Base-by-base conservation (phyloP, 345 rosid genomes). In the Moricandia arvensis region DNA sequence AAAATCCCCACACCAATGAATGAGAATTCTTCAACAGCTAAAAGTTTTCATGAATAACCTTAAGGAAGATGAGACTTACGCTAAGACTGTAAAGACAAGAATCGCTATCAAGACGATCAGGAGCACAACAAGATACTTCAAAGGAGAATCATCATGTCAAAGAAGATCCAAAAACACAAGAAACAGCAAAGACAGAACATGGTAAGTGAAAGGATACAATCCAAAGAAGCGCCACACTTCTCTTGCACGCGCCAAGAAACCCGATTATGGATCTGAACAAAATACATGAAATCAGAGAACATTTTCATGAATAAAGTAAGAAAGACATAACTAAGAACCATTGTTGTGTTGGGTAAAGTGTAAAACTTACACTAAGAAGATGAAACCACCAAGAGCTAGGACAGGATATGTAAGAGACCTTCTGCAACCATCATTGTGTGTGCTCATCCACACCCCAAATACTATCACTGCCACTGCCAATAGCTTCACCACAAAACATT, bases 371-470 rank as follows among this genome's bases (percentile, higher is more conserved):
- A 94, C 79, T 34, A 88, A 2, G 62, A 94, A 87, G 74, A 94
- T 88, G 79, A 87, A 72, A 74, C 82, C 95, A 53, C 93, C 98
- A 45, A 94, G 91, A 60, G 90, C 93, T 66, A 94, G 69, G 53
- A 91, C 91, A 27, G 98, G 97, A 66, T 87, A 88, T 37, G 97
- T 87, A 8, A 94, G 91, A 66, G 97, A 86, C 75, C 85, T 90
- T 75, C 93, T 72, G 73, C 98, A 94, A 63, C 84, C 84, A 79
- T 94, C 98, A 51, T 89, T 83, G 72, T 90, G 96, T 71, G 93
- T 86, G 85, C 96, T 90, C 96, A 94, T 88, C 98, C 97, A 94
- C 63, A 91, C 93, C 63, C 97, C 98, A 73, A 87, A 91, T 45
- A 88, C 81, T 49, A 90, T 75, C 35, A 94, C 85, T 76, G 85